Evolutionary conservation across 192 early-diverging fungal genomes (phyloP), one percentile per base, ranked within the genome.

Genomic region (Coemansia sp.): DNA sequence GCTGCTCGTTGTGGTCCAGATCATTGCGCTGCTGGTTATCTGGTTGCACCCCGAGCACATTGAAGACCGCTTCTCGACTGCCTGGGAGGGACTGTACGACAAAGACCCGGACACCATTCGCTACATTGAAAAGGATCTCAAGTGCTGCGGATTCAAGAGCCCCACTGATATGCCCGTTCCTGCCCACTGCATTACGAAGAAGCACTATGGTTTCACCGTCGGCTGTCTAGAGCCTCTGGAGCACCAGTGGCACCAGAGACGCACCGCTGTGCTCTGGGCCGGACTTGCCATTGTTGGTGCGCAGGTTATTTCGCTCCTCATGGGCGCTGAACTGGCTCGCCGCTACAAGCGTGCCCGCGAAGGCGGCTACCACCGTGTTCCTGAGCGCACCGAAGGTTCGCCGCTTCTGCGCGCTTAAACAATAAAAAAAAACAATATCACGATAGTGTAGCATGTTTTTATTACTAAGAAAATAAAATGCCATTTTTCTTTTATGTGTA

Each of bases 11-110:
- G 12, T 68, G 1, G 54, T 60, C 17, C 72, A 80, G 48, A 29
- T 69, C 14, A 48, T 75, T 7, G 66, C 45, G 17, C 40, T 80
- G 11, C 22, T 72, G 20, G 50, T 72, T 2, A 18, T 75, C 28
- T 75, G 67, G 72, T 62, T 80, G 18, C 61, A 45, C 20, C 77
- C 77, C n/a, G 38, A 58, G n/a, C 66, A 75, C 20, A 56, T 82
- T 5, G 77, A 81, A 17, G 66, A 67, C 32, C 36, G 56, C 51
- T 68, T 88, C 38, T 64, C 69, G 38, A 38, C 61, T 7, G 80
- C 79, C 18, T 88, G 87, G 87, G 67, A 80, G 28, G 66, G 60
- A 6, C 60, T 84, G 28, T 88, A 88, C 20, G 75, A 85, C 7
- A 56, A 80, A 22, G 69, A 84, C n/a, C 87, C 76, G 4, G 70